Base-by-base conservation (phyloP, 306 rosid species). In the Crotalaria pallida region DNA sequence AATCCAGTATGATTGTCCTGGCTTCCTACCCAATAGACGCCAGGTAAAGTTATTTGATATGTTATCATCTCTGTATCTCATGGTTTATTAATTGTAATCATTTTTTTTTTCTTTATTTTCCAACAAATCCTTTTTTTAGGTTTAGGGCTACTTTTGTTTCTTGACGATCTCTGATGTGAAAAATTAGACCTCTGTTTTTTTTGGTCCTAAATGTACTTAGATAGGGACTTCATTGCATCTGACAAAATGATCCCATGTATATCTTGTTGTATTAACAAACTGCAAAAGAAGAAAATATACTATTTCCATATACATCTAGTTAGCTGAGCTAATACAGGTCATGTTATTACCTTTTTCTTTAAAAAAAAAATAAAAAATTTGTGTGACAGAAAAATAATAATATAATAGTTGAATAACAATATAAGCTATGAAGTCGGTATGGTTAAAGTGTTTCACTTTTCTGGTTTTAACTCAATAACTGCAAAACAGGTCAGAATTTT, bases 1-100 rank as follows among this genome's bases (percentile, higher is more conserved):
- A 88, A 94, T 94, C 76, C 98, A 94, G 60, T 94, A 94, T 82
- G 89, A 86, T 77, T 90, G 98, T 78, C 90, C 91, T 13, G 98
- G 98, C 21, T 93, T 93, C 82, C 87, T 93, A 40, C 86, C 88
- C 31, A 94, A 94, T 67, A 83, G 74, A 65, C 97, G 97, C 58
- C 98, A 94, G 98, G 98, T 94, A 76, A 74, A 78, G 52, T 45
- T 71, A 65, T 67, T 43, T 29, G 47, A 63, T 17, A n/a, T n/a
- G 10, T 22, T 24, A 36, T 13, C 36, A 23, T 10, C 43, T 12
- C 29, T 36, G 33, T 63, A 18, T 68, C 19, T 52, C 3, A 21
- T 38, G 64, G 52, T 41, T 64, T 65, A 17, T 38, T 52, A 65
- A 24, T 52, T 56, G 53, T 29, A 13, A 13, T 67, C 10, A 66